A percentile compares a stretch with the other conserved stretches of the same genome.
phyloP scores from a whole-genome alignment of 257 asterid genomes.

The Fraxinus cuspidata region DNA sequence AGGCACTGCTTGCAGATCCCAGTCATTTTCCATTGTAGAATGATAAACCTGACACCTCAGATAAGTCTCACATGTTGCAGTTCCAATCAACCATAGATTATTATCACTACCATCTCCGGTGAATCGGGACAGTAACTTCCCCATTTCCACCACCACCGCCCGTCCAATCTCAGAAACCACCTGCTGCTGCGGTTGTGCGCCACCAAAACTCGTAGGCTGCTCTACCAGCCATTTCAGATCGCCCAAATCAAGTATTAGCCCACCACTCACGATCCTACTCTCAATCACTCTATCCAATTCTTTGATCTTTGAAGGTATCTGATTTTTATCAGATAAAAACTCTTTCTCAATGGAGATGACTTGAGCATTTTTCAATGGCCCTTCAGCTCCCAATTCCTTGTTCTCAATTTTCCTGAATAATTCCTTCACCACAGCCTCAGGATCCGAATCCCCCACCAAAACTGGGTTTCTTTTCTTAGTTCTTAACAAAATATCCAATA shows the following conservation, averaged over 20 bases:
- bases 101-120: slow-evolving; percentile 34
- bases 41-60: slow-evolving; percentile 96
- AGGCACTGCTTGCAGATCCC: slow-evolving; percentile 96
- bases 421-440: slow-evolving; percentile 70
- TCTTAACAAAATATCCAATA: slow-evolving; percentile 64
- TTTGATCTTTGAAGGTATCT: slow-evolving; percentile 49
- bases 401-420: slow-evolving; percentile 52
- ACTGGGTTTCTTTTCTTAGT: slow-evolving; percentile 78
- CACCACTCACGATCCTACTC: slow-evolving; percentile 48
- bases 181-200: slow-evolving; percentile 46
- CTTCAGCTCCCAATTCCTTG: slow-evolving; percentile 47
- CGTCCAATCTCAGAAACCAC: slow-evolving; percentile 60
- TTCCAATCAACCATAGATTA: slow-evolving; percentile 83
- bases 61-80: slow-evolving; percentile 93
- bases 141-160: slow-evolving; percentile 67
- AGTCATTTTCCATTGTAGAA: slow-evolving; percentile 86
- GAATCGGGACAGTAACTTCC: slow-evolving; percentile 47
- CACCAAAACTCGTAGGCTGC: slow-evolving; percentile 47
- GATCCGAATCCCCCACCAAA: slow-evolving; percentile 79
- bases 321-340: slow-evolving; percentile 41
- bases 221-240: slow-evolving; percentile 96
- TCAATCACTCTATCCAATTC: slow-evolving; percentile 60
- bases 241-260: slow-evolving; percentile 85
- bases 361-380: slow-evolving; percentile 45
- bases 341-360: slow-evolving; percentile 59